Evolutionary conservation across 1,284 basidiomycete genomes (phyloP), one percentile per base, ranked within the genome.

Genomic region (Cutaneotrichosporon cutaneum): DNA sequence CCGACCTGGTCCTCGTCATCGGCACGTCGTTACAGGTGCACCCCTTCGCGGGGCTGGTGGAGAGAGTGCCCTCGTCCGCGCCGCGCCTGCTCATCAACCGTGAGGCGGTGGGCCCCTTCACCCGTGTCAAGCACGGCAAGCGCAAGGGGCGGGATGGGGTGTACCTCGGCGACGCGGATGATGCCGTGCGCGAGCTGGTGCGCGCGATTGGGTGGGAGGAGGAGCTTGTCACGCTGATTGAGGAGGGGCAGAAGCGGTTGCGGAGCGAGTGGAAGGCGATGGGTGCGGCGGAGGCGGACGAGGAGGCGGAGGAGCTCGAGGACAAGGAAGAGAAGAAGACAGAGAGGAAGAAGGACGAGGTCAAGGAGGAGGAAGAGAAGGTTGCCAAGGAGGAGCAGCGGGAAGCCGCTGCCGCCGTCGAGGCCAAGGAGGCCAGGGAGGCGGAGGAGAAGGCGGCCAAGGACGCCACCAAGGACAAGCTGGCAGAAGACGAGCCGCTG

Each of bases 1-100:
- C 90, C 2, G 92, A 98, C 76, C 82, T 98, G 11, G 84, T 98
- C 21, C 87, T 98, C 68, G 87, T 97, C 32, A 87, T 98, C 68
- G 95, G 95, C 27, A 98, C 95, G 0, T 95, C 92, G 2, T 83
- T 76, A 5, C 73, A 78, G 70, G 84, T 84, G 2, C 81, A 83
- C 26, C 84, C 84, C 2, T 85, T 85, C 68, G 83, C 84, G 2
- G 78, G 78, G 1, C 74, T 85, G 1, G 76, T 84, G 21, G 72
- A 82, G 61, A 70, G 74, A 11, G 83, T 84, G 5, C 68, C 75
- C 0, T 32, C 63, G 3, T 30, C 60, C 11, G 81, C 78, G 30
- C 83, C 83, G 0, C 74, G 84, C 0, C 33, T 84, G 13, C 75
- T 85, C 11, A 80, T 85, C 71, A 85, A 85, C 70, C 74, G 83